Evolutionary conservation across 2,329 filamentous ascomycete genomes (phyloP), one percentile per base, ranked within the genome.

Genomic region (Penicillium sp.): DNA sequence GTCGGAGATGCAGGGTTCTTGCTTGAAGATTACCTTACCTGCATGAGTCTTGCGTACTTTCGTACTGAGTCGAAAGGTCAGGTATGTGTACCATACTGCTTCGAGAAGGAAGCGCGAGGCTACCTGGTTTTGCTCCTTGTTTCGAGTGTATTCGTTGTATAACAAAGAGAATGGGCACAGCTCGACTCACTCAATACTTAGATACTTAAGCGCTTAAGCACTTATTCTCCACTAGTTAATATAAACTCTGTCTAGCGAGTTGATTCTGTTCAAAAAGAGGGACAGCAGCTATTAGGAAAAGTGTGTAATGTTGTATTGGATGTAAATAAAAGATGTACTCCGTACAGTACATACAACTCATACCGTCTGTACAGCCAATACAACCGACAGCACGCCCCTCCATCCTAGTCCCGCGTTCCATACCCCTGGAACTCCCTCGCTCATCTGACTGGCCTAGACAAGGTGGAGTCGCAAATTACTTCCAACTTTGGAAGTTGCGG

Each of bases 391-490:
- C 16, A 9, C 19, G 16, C 14, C 11, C 19, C n/a, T n/a, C 24
- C 19, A 16, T 23, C 23, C 26, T 28, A 34, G 49, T 40, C 48
- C 51, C 48, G 39, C 50, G 14, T 37, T 11, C 56, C 51, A 16
- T 23, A 13, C 18, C 34, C n/a, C 31, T 46, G 42, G 52, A 28
- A 28, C 43, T 29, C 18, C 28, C 31, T 37, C 37, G 13, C 6
- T 13, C 9, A 26, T 19, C 19, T 58, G 11, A 57, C 23, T 57
- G 51, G 54, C 24, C 43, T 14, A 28, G 34, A 9, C 14, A 31
- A 13, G 33, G 49, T 48, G 45, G 45, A 43, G 45, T 58, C 51
- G 40, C 33, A 24, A 36, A 42, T 42, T 29, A 3, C 16, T 45
- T 48, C 39, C 51, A 10, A 7, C 40, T 52, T 48, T 10, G 29